Percentiles rank a stretch among this genome's conserved stretches.
These are phyloP conservation scores for Dissophora globulifera DNA, from an alignment of 192 early-diverging fungal genomes.

Conservation along the genomic window DNA sequence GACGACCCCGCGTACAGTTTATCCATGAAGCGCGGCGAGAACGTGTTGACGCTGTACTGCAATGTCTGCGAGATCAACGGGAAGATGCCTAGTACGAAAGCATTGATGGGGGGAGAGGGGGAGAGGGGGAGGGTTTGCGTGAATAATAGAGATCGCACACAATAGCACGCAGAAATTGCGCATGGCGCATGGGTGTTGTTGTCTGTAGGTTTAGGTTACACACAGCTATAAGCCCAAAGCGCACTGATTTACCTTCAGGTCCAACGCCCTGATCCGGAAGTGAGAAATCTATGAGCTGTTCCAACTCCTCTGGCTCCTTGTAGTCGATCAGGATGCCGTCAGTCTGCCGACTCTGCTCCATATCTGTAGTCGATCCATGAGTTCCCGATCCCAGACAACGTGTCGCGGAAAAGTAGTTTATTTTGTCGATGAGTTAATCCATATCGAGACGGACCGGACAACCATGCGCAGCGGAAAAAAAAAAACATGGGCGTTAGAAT, in stretches of 20 bases:
- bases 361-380: constrained; percentile 43
- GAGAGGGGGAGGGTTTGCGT: neutral
- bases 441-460: neutral
- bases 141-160: no score
- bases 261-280: constrained; percentile 55
- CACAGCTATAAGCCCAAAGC: neutral
- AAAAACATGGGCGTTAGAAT: no score
- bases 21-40: constrained; percentile 82
- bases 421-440: no score
- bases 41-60: constrained; percentile 66
- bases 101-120: neutral
- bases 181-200: no score
- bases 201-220: no score
- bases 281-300: constrained; percentile 59
- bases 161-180: no score
- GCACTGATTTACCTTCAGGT: constrained; percentile 56
- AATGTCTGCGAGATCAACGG: constrained; percentile 59
- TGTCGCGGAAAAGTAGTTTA: no score
- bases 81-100: constrained; percentile 40
- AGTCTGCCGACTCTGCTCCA: constrained; percentile 54
- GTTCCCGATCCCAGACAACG: neutral
- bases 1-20: constrained; percentile 84
- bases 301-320: constrained; percentile 56
- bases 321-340: constrained; percentile 53
- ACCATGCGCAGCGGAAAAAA: constrained; percentile 2